Evolutionary conservation across 2,329 filamentous ascomycete genomes (phyloP), one percentile per base, ranked within the genome.

Genomic region (Anisogramma anomala): DNA sequence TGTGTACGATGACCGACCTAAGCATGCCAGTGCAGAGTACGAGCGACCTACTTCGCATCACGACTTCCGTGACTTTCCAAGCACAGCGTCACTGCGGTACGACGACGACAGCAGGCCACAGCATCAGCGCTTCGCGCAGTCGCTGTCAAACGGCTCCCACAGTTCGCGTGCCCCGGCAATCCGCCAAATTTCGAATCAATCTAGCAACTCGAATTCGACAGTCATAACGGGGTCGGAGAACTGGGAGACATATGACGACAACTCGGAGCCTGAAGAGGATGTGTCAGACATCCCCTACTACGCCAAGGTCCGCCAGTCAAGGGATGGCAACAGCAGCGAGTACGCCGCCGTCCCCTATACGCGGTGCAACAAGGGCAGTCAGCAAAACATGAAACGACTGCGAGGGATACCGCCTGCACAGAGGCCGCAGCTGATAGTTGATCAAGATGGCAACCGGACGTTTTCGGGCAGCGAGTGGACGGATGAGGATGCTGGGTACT

Each of bases 171-270:
- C 62, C 1, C 61, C 67, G 2, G 68, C 67, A 1, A 69, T 47
- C 37, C 45, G 85, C 35, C 84, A 89, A 52, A 79, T 82, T 13
- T 85, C 81, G 6, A 78, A 78, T 49, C 80, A 81, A 1, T 88
- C 84, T 41, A 44, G 34, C 26, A 43, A 41, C 32, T 47, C 45
- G n/a, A 47, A 41, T 11, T 42, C 32, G n/a, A 85, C 82, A 1
- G 71, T 71, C 17, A 71, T 83, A 19, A 86, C 84, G 4, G 85
- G 84, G 1, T 94, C 85, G 3, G 89, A 96, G 62, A 96, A 96
- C 59, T 96, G 89, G 89, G 89, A 96, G 62, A 94, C 88, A 8
- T 96, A 91, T 53, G 88, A 91, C 52, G 85, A 94, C 58, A 77
- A 73, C 50, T 86, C 82, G 47, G 81, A 86, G 53, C 76, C 80